Evolutionary conservation across 345 rosid species (phyloP), one percentile per base, ranked within the genome.

Genomic region (Limnanthes douglasii): DNA sequence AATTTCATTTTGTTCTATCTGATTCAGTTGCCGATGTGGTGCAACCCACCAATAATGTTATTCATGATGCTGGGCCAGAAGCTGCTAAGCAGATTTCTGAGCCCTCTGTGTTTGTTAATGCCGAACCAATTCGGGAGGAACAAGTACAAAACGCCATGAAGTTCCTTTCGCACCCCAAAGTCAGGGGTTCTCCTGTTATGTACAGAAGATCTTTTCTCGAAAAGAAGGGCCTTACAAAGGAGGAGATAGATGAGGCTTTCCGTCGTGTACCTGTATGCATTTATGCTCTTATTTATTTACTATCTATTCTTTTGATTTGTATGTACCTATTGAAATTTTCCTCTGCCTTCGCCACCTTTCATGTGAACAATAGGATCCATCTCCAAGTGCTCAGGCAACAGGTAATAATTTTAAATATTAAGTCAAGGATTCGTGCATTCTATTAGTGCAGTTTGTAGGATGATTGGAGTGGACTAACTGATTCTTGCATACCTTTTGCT

Each of bases 241-340:
- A 90, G 67, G 99, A 90, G 64, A 80, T 90, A 4, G 94, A 90
- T 26, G 99, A 85, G 70, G 99, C 99, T 3, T 90, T 90, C 51
- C 75, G 52, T 10, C 88, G 88, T 30, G 96, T 90, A 10, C 98
- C 98, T 11, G 98, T 90, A 60, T 62, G 72, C 33, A 15, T 37
- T 57, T 25, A 21, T 45, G 15, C 15, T n/a, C n/a, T 5, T 10
- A 30, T 11, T 10, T 11, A 10, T 3, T 30, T 8, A 30, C 11
- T 30, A 5, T 4, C 3, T 11, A 20, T 41, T 28, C 8, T 34
- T 8, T 9, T 34, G 41, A 14, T 5, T 23, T 37, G 0, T 19
- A 19, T 0, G 14, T 5, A 26, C n/a, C 5, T 2, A 9, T 18
- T 3, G 11, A 2, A 2, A 38, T 3, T 11, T 1, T 21, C 10